These are phyloP conservation scores for Wallacemonas collosoma DNA, from an alignment of 208 protist genomes.

Conservation along the genomic window DNA sequence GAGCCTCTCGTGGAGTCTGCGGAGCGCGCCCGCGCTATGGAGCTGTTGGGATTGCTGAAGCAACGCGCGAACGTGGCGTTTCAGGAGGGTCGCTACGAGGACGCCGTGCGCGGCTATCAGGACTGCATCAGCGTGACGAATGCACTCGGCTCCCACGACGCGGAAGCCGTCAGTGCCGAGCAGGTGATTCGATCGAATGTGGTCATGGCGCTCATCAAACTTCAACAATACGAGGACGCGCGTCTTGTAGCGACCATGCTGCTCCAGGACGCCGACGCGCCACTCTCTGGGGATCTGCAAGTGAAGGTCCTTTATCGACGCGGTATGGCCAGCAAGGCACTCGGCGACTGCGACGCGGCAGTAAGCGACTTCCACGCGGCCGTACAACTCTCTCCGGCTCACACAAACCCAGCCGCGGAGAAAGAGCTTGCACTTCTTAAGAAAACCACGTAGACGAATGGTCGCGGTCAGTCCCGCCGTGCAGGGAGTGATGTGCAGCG, in stretches of 20 bases:
- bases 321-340: slow-evolving; percentile 63
- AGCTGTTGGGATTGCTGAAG: slow-evolving; percentile 56
- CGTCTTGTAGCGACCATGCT: slow-evolving; percentile 73
- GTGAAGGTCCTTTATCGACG: slow-evolving; percentile 84
- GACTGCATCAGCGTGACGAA: slow-evolving; percentile 66
- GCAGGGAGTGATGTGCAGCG: too few species aligned
- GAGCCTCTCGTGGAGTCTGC: slow-evolving; percentile 25
- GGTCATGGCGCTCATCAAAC: slow-evolving; percentile 62
- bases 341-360: slow-evolving; percentile 58
- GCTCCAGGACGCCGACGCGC: slow-evolving; percentile 44
- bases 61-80: slow-evolving; percentile 64
- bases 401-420: slow-evolving; percentile 45
- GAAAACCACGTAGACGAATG: background rate
- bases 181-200: slow-evolving; percentile 77
- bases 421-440: slow-evolving; percentile 50
- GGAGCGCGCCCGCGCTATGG: slow-evolving; percentile 38
- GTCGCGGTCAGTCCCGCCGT: too few species aligned
- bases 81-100: slow-evolving; percentile 60
- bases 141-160: slow-evolving; percentile 46
- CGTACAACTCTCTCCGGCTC: slow-evolving; percentile 54
- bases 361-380: slow-evolving; percentile 74
- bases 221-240: slow-evolving; percentile 72
- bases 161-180: slow-evolving; percentile 46
- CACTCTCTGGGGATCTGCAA: slow-evolving; percentile 43
- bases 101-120: slow-evolving; percentile 69